A percentile compares a stretch with the other conserved stretches of the same genome.
Evolutionary conservation across 345 rosid genomes (phyloP).

Genomic region (Populus simonii): DNA sequence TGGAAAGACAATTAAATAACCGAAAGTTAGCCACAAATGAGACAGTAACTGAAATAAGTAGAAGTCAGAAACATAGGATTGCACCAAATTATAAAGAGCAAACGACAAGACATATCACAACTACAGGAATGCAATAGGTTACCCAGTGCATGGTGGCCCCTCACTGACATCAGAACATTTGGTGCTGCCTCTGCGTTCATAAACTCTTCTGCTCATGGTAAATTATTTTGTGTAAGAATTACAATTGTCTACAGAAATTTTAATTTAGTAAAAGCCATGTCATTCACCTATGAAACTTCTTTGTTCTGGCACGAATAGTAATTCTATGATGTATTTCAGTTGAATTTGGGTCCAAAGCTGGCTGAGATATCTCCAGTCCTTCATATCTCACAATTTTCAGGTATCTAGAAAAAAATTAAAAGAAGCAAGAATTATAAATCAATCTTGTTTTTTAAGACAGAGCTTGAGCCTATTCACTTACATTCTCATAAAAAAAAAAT

Average conservation of each 20-base stretch:
- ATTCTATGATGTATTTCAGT: slow-evolving; percentile 93
- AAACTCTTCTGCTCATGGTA: slow-evolving; percentile 66
- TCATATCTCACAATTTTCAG: slow-evolving; percentile 63
- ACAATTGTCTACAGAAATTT: not conserved
- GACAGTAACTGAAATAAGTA: not conserved
- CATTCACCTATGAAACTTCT: slow-evolving; percentile 66
- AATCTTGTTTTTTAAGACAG: not conserved
- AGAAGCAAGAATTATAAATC: not conserved
- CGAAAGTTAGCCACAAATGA: not conserved
- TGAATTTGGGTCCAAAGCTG: slow-evolving; percentile 90
- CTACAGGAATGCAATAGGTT: slow-evolving; percentile 10
- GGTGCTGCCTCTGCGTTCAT: slow-evolving; percentile 71
- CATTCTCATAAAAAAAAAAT: not conserved
- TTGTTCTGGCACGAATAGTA: slow-evolving; percentile 78
- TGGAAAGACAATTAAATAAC: not conserved
- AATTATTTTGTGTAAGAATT: slow-evolving; percentile 17
- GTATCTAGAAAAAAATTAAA: slow-evolving; percentile 47
- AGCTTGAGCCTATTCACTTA: not conserved
- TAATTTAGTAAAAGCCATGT: not conserved
- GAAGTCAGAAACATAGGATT: not conserved
- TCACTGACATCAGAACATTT: slow-evolving; percentile 79
- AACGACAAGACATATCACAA: not conserved
- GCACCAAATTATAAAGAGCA: not conserved
- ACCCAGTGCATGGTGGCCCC: slow-evolving; percentile 99
- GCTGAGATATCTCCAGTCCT: slow-evolving; percentile 96